Evolutionary conservation across 139 green algal genomes (phyloP).

Genomic region (Chlamydomonas schloesseri): DNA sequence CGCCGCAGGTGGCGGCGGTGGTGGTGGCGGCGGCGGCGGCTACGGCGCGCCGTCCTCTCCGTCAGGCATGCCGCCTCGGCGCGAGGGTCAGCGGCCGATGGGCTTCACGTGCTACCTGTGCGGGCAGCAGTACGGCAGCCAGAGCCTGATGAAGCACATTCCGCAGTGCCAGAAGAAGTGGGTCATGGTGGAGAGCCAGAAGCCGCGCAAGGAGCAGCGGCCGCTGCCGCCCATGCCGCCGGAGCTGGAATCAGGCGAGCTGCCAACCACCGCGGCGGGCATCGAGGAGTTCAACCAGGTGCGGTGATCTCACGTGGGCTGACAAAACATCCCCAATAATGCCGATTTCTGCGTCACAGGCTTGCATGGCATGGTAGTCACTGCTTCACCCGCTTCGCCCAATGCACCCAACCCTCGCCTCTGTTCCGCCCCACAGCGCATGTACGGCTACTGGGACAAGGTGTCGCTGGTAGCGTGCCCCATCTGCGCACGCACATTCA

Average conservation of each 20-base stretch:
- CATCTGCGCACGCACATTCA: slow-evolving; percentile 61
- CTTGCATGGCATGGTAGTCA: too few species aligned
- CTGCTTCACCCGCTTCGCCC: too few species aligned
- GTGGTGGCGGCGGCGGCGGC: background rate
- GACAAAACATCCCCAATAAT: too few species aligned
- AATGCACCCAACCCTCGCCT: too few species aligned
- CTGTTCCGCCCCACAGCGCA: background rate
- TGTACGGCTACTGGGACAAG: slow-evolving; percentile 65
- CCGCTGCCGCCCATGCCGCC: slow-evolving; percentile 53
- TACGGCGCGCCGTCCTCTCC: background rate
- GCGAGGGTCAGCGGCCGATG: slow-evolving; percentile 33
- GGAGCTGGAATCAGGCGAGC: slow-evolving; percentile 27
- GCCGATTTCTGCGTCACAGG: too few species aligned
- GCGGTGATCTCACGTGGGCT: too few species aligned
- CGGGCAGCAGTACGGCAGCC: slow-evolving; percentile 61
- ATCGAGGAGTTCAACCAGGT: slow-evolving; percentile 63
- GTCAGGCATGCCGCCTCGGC: background rate
- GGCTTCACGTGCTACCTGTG: slow-evolving; percentile 66
- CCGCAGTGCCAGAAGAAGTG: slow-evolving; percentile 69
- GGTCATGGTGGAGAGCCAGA: slow-evolving; percentile 46
- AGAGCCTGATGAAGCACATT: slow-evolving; percentile 64
- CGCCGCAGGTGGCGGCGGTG: background rate
- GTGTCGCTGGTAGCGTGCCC: slow-evolving; percentile 51
- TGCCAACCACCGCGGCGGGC: slow-evolving; percentile 9
- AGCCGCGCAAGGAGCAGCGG: slow-evolving; percentile 39